Percentiles rank a stretch among this genome's conserved stretches.
Conservation (phyloP, 2,329 filamentous ascomycete genomes). For the Ceratocystis eucalypticola region DNA sequence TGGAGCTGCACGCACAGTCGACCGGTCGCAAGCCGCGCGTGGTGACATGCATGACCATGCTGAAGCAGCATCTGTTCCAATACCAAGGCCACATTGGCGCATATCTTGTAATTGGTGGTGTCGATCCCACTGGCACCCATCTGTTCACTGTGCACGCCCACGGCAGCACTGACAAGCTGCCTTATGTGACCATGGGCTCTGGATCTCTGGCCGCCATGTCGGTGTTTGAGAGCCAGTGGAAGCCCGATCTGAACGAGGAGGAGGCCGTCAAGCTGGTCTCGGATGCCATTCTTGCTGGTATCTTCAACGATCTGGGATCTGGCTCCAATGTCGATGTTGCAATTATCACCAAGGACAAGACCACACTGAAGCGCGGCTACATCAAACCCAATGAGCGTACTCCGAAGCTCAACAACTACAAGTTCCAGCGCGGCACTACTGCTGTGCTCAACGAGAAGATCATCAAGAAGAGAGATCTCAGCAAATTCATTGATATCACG, state of each 20-base stretch:
- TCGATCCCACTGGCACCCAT: constrained; percentile 87
- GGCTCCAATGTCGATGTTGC: constrained; percentile 96
- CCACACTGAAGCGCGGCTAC: constrained; percentile 81
- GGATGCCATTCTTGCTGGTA: constrained; percentile 87
- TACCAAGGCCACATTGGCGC: constrained; percentile 97
- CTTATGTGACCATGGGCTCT: constrained; percentile 98
- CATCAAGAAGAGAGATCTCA: constrained; percentile 84
- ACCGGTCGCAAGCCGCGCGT: constrained; percentile 94
- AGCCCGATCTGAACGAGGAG: constrained; percentile 58
- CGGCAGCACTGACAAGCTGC: constrained; percentile 95
- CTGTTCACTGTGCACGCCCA: constrained; percentile 98
- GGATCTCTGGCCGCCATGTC: constrained; percentile 95
- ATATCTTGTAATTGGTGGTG: constrained; percentile 92
- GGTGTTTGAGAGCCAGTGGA: constrained; percentile 95
- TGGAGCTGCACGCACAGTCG: constrained; percentile 91
- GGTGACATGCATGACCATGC: constrained; percentile 97
- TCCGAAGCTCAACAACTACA: constrained; percentile 86
- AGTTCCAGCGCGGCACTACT: constrained; percentile 82
- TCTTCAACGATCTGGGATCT: constrained; percentile 96
- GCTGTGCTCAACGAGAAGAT: constrained; percentile 92
- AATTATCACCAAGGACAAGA: constrained; percentile 91
- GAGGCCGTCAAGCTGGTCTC: constrained; percentile 71
- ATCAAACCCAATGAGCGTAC: constrained; percentile 84
- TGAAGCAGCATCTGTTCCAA: constrained; percentile 98
- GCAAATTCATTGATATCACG: constrained; percentile 84